These are phyloP conservation scores for Myxozyma neotropica DNA, from an alignment of 805 yeast species.

Conservation along the genomic window DNA sequence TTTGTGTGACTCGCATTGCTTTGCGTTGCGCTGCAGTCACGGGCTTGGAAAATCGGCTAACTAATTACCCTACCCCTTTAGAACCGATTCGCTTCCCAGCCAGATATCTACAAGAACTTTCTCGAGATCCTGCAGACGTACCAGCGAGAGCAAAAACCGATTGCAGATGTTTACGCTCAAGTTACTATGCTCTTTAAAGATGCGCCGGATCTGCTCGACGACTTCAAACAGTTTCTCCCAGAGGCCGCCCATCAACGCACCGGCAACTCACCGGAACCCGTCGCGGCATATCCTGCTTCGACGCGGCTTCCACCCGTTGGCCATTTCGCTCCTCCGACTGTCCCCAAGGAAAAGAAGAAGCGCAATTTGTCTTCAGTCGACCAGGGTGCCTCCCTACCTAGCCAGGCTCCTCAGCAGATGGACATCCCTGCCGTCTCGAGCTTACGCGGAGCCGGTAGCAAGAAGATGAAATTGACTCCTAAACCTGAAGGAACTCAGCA, in stretches of 20 bases:
- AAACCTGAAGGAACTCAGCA: slow-evolving; percentile 21
- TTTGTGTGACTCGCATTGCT: slow-evolving; percentile 51
- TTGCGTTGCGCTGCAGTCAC: background rate
- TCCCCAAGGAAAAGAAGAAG: slow-evolving; percentile 39
- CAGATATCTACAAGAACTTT: slow-evolving; percentile 92
- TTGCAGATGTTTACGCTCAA: slow-evolving; percentile 91
- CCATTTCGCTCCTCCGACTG: slow-evolving; percentile 67
- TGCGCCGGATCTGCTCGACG: slow-evolving; percentile 93
- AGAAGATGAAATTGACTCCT: slow-evolving; percentile 28
- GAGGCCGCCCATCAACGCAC: slow-evolving; percentile 57
- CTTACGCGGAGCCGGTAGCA: slow-evolving; percentile 21
- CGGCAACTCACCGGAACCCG: slow-evolving; percentile 36
- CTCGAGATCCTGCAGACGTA: slow-evolving; percentile 94
- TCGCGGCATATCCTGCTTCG: slow-evolving; percentile 31
- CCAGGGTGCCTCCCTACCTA: background rate
- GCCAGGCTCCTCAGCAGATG: background rate
- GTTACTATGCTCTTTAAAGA: slow-evolving; percentile 85
- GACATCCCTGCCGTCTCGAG: slow-evolving; percentile 15
- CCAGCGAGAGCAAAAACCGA: slow-evolving; percentile 94
- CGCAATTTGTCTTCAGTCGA: slow-evolving; percentile 18
- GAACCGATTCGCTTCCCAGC: slow-evolving; percentile 88
- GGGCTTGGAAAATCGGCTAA: background rate
- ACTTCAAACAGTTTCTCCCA: slow-evolving; percentile 93
- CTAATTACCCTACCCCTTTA: slow-evolving; percentile 5
- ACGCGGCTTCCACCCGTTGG: slow-evolving; percentile 86